Base-by-base conservation (phyloP, 768 basidiomycete species). In the Agrocybe chaxingu region DNA sequence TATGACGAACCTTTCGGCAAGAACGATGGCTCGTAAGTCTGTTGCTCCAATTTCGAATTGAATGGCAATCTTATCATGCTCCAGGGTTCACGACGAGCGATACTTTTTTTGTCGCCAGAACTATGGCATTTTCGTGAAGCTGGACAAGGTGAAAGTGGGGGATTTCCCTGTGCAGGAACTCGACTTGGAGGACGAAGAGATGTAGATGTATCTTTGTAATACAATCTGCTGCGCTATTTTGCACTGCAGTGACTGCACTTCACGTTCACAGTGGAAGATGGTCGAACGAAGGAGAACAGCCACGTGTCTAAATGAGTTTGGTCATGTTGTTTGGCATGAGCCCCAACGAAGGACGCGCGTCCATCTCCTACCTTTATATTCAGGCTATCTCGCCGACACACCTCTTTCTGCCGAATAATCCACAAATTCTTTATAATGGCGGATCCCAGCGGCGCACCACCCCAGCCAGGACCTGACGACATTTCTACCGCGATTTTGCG, bases 1-100 rank as follows among this genome's bases (percentile, higher is more conserved):
- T 91, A 94, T 62, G 96, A 98, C 62, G 96, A 98, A 60, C 95
- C 96, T 3, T 76, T 92, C 18, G 96, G 96, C 8, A 98, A 95
- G 72, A 94, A 95, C 54, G 89, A 98, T 65, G 96, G 96, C 58
- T 85, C 84, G 94, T 96, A 63, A 70, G 93, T 83, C 7, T 11
- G 37, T 49, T 46, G 13, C 2, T 38, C 12, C 10, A 12, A 45
- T 45, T 48, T 43, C 42, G 31, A 39, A 46, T 49, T 49, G 40
- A 13, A 52, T 52, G 41, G 35, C 33, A 47, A 24, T 16, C 31
- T 41, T 42, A 39, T 48, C 45, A 39, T 36, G 47, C 34, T 42
- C 12, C 56, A 96, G 94, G 0, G 87, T 96, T 2, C 79, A 92
- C 61, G 92, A 90, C 1, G 81, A 84, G 54, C 73, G 75, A n/a